Conservation (phyloP, 2,329 filamentous ascomycete genomes). For the Hymenoscyphus infarciens region DNA sequence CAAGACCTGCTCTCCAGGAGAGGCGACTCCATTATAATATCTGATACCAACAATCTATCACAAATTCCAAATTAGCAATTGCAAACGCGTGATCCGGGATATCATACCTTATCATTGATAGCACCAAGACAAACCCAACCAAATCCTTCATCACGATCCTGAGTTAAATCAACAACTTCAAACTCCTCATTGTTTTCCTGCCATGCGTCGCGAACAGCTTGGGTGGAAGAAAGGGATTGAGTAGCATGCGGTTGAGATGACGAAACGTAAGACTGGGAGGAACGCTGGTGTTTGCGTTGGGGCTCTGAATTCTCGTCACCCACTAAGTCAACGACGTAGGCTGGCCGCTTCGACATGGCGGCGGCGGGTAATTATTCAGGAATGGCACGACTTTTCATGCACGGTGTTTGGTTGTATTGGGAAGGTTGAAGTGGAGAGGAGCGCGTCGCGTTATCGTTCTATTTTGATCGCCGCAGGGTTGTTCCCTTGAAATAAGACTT, state of each 20-base stretch:
- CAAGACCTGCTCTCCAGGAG: conserved; percentile 58
- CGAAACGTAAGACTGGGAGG: conserved; percentile 8
- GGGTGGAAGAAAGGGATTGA: conserved; percentile 15
- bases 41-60: conserved; percentile 45
- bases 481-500: background rate
- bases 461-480: background rate
- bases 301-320: conserved; percentile 27
- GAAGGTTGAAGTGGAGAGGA: background rate
- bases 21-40: conserved; percentile 62
- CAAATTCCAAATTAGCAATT: background rate
- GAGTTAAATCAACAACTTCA: conserved; percentile 32
- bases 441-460: background rate
- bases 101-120: conserved; percentile 39
- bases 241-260: conserved; percentile 25
- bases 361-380: background rate
- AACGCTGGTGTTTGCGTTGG: conserved; percentile 30
- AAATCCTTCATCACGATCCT: conserved; percentile 32
- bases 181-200: conserved; percentile 23
- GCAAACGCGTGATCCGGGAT: background rate
- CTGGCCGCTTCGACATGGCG: conserved; percentile 36
- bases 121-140: conserved; percentile 31
- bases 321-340: conserved; percentile 42
- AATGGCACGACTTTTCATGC: background rate
- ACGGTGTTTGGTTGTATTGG: background rate
- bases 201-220: conserved; percentile 20